Evolutionary conservation across 139 green algal genomes (phyloP).

Genomic region (Chlamydomonas schloesseri): DNA sequence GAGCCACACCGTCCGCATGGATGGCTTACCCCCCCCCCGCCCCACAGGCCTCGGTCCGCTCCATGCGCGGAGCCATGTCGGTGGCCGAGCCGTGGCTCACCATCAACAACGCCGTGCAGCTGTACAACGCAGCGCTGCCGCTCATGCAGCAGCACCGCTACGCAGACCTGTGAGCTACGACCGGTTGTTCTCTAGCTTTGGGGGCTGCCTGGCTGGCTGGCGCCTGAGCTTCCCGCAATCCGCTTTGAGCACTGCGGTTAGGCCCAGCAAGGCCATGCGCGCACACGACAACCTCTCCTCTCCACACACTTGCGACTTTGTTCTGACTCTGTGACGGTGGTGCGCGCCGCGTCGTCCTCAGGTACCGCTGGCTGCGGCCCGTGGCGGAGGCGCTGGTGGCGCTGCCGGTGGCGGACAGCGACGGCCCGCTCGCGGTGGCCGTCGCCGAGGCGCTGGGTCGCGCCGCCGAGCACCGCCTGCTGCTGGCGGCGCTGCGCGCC

Average conservation of each 20-base stretch:
- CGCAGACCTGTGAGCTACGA: constrained; percentile 35
- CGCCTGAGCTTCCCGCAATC: too few species aligned
- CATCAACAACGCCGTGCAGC: constrained; percentile 62
- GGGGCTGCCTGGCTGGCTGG: too few species aligned
- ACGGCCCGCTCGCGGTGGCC: constrained; percentile 49
- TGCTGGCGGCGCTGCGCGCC: constrained; percentile 41
- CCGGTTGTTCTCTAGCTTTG: too few species aligned
- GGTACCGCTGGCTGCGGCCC: constrained; percentile 23
- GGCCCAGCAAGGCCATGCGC: too few species aligned
- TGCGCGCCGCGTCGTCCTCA: too few species aligned
- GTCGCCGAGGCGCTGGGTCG: constrained; percentile 60
- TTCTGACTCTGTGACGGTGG: too few species aligned
- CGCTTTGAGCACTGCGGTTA: too few species aligned
- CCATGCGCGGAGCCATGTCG: constrained; percentile 52
- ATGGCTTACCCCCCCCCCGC: not conserved
- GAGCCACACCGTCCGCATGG: too few species aligned
- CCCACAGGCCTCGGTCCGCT: constrained; percentile 58
- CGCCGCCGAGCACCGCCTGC: constrained; percentile 53
- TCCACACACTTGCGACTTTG: too few species aligned
- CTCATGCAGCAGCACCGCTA: constrained; percentile 65
- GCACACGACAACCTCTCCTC: too few species aligned
- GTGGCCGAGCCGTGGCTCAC: constrained; percentile 67
- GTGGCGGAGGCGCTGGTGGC: constrained; percentile 54
- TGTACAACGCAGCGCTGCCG: constrained; percentile 71
- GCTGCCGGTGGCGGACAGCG: constrained; percentile 29